Base-by-base conservation (phyloP, 768 basidiomycete genomes). In the Boletales sp. region DNA sequence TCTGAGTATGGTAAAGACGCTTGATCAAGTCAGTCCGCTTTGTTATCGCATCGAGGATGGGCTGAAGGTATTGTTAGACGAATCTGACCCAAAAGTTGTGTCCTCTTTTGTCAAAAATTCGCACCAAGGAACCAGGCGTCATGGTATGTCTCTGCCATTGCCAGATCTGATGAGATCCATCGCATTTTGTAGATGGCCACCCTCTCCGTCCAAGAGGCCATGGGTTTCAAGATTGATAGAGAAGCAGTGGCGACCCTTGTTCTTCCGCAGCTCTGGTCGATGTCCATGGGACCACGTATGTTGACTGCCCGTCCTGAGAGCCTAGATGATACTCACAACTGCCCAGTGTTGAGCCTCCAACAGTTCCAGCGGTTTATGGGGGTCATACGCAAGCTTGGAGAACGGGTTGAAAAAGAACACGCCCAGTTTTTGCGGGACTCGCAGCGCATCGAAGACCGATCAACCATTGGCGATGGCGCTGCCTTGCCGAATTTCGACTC, bases 51-150 rank as follows among this genome's bases (percentile, higher is more conserved):
- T 24, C 11, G 35, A 45, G 42, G 24, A 2, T 45, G 21, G 18
- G 51, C n/a, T 54, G 36, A 50, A 14, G 21, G 24, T n/a, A 6
- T 48, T 48, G n/a, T 48, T 48, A 91, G 87, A 72, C 81, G 37
- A 94, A 87, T 60, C 65, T 99, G 45, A 97, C 97, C 1, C 93
- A 95, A 62, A 97, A 97, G 66, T 77, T 99, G 17, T 95, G 97
- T 4, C 97, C 97, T 2, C 69, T 98, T 14, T 76, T 99, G 21
- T 87, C 94, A 0, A 97, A 92, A 66, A 97, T 98, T 54, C 84
- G 94, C 34, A 97, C 95, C 5, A 95, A 93, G 65, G 94, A 97
- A 64, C 95, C 95, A 10, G 83, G 87, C 43, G 95, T 98, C 5
- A 97, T 93, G 81, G 90, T 92, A 59, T 50, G 54, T 46, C 32